phyloP scores from a whole-genome alignment of 2,329 filamentous ascomycete species.

The Hirsutella thompsonii region DNA sequence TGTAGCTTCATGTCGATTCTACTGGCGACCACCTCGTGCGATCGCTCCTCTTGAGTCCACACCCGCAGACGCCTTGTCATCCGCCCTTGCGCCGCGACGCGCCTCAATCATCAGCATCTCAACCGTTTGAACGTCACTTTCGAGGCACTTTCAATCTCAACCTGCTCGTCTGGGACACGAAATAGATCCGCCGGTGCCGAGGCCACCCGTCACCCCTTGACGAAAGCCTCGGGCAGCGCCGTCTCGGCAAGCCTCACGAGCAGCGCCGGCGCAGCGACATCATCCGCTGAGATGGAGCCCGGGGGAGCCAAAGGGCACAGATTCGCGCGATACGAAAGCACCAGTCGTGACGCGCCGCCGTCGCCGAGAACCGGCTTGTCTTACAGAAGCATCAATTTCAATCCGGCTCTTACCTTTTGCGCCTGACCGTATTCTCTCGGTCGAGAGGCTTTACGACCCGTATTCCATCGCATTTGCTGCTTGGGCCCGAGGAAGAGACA shows the following conservation, averaged over 20 bases:
- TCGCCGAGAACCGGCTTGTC: neutral
- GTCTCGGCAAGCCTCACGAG: slow-evolving; percentile 2
- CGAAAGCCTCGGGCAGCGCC: slow-evolving; percentile 1
- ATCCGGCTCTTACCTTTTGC: neutral
- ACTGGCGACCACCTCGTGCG: neutral
- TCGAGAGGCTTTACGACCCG: neutral
- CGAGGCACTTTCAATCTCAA: neutral
- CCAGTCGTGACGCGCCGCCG: slow-evolving; percentile 7
- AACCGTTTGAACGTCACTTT: neutral
- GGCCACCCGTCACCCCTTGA: neutral
- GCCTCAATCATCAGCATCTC: neutral
- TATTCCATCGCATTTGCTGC: slow-evolving; percentile 1
- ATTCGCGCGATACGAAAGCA: slow-evolving; percentile 6
- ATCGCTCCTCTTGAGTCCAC: neutral
- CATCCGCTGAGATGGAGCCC: slow-evolving; percentile 27
- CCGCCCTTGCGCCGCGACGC: neutral
- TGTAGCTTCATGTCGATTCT: too few relatives aligned
- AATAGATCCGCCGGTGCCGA: neutral
- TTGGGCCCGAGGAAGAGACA: slow-evolving; percentile 3
- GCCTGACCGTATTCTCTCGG: slow-evolving; percentile 4
- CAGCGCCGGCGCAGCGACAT: slow-evolving; percentile 9
- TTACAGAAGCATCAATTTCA: neutral
- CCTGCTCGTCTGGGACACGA: neutral
- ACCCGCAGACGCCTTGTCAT: neutral
- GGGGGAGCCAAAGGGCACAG: slow-evolving; percentile 4